phyloP scores from a whole-genome alignment of 257 asterid genomes.

The Rubia yunnanensis region DNA sequence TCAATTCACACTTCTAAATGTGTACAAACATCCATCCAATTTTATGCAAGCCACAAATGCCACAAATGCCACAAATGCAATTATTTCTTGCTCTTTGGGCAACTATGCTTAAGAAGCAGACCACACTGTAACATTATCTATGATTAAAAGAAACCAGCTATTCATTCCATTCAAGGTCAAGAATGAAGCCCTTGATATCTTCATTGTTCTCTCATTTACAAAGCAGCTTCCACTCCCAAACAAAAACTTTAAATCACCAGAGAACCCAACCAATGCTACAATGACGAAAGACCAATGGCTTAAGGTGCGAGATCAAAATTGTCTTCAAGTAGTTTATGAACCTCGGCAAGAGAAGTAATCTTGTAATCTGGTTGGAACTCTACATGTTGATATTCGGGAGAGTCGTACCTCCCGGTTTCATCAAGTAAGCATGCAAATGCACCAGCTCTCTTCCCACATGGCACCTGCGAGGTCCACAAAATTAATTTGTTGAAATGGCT shows the following conservation, averaged over 20 bases:
- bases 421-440: conserved; percentile 85
- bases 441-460: conserved; percentile 90
- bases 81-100: neutral
- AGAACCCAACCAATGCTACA: neutral
- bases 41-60: neutral
- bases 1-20: too few species aligned
- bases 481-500: neutral
- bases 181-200: neutral
- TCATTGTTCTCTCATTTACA: neutral
- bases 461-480: conserved; percentile 43
- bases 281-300: conserved; percentile 2
- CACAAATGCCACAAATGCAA: too few species aligned
- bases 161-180: neutral
- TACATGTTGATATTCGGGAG: conserved; percentile 47
- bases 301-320: conserved; percentile 51
- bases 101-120: neutral
- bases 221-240: conserved; percentile 1
- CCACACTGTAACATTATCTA: neutral
- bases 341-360: conserved; percentile 66
- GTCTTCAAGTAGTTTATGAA: conserved; percentile 43
- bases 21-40: too few species aligned
- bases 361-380: conserved; percentile 74
- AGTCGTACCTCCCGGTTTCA: conserved; percentile 69
- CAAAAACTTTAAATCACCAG: neutral
- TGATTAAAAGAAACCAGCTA: neutral